Percentiles rank a stretch among this genome's conserved stretches.
Conservation (phyloP, 2,329 filamentous ascomycete species). For the Gnomoniopsis sp. region DNA sequence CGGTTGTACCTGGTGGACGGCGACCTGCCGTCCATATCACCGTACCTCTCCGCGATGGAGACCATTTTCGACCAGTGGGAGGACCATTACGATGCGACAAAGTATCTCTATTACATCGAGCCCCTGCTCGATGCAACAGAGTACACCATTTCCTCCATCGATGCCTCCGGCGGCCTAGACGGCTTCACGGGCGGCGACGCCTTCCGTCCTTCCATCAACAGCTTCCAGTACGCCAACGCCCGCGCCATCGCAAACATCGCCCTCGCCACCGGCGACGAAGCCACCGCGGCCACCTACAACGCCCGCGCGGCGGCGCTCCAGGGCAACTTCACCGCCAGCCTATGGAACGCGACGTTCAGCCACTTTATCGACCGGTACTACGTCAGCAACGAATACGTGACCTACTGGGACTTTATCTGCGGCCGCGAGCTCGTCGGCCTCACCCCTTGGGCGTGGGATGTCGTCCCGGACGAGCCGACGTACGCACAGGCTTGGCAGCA, state of each 20-base stretch:
- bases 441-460: slow-evolving; percentile 39
- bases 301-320: slow-evolving; percentile 33
- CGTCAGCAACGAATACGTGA: slow-evolving; percentile 34
- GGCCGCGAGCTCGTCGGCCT: slow-evolving; percentile 40
- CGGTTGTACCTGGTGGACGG: slow-evolving; percentile 39
- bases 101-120: slow-evolving; percentile 39
- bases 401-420: slow-evolving; percentile 36
- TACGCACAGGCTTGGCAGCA: slow-evolving; percentile 36
- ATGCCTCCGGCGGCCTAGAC: slow-evolving; percentile 35
- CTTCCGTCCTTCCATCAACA: slow-evolving; percentile 42
- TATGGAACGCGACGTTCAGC: slow-evolving; percentile 40
- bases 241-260: slow-evolving; percentile 37
- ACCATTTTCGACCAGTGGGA: slow-evolving; percentile 34
- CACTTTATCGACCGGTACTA: slow-evolving; percentile 42
- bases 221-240: slow-evolving; percentile 41
- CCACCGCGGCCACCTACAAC: slow-evolving; percentile 22
- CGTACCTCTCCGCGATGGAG: slow-evolving; percentile 32
- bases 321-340: slow-evolving; percentile 31
- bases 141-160: slow-evolving; percentile 41
- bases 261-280: slow-evolving; percentile 24
- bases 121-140: slow-evolving; percentile 41
- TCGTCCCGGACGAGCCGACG: slow-evolving; percentile 34
- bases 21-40: slow-evolving; percentile 28
- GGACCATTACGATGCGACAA: slow-evolving; percentile 35
- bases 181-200: slow-evolving; percentile 37